These are phyloP conservation scores for Termitomyces sp. DNA, from an alignment of 1,284 basidiomycete species.

Conservation along the genomic window DNA sequence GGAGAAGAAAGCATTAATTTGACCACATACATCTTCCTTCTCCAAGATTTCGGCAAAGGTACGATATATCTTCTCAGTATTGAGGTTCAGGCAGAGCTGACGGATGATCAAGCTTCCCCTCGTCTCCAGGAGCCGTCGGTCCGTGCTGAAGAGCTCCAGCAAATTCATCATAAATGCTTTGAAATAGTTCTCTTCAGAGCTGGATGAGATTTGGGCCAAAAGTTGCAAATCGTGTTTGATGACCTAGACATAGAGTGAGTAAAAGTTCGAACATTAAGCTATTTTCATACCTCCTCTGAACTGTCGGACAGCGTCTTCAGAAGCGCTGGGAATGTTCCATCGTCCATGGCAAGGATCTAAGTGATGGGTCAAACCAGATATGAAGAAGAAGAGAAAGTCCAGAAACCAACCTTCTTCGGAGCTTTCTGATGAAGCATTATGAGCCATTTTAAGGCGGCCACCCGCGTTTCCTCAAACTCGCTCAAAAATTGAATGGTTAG, in stretches of 20 bases:
- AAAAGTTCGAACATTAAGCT: neutral
- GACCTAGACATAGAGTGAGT: slow-evolving; percentile 44
- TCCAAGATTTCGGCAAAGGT: slow-evolving; percentile 97
- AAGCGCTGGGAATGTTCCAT: slow-evolving; percentile 92
- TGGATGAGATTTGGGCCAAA: slow-evolving; percentile 93
- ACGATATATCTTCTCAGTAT: slow-evolving; percentile 93
- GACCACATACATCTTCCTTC: slow-evolving; percentile 80
- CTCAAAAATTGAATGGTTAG: slow-evolving; percentile 92
- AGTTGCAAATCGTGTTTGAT: slow-evolving; percentile 96
- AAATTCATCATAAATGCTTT: slow-evolving; percentile 94
- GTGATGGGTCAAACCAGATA: neutral
- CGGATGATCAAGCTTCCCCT: slow-evolving; percentile 95
- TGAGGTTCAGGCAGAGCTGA: slow-evolving; percentile 91
- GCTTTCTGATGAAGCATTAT: slow-evolving; percentile 98
- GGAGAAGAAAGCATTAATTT: neutral
- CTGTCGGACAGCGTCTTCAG: slow-evolving; percentile 96
- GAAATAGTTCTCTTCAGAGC: slow-evolving; percentile 93
- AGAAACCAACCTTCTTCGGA: slow-evolving; percentile 73
- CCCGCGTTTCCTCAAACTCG: slow-evolving; percentile 94
- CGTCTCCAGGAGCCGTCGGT: slow-evolving; percentile 84
- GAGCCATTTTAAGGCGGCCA: slow-evolving; percentile 95
- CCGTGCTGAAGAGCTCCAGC: slow-evolving; percentile 92
- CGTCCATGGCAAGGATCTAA: slow-evolving; percentile 92
- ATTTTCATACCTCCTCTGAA: slow-evolving; percentile 76
- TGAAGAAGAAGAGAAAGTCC: neutral